These are phyloP conservation scores for Triticum urartu DNA, from an alignment of 176 grass and related monocot species.

Conservation along the genomic window DNA sequence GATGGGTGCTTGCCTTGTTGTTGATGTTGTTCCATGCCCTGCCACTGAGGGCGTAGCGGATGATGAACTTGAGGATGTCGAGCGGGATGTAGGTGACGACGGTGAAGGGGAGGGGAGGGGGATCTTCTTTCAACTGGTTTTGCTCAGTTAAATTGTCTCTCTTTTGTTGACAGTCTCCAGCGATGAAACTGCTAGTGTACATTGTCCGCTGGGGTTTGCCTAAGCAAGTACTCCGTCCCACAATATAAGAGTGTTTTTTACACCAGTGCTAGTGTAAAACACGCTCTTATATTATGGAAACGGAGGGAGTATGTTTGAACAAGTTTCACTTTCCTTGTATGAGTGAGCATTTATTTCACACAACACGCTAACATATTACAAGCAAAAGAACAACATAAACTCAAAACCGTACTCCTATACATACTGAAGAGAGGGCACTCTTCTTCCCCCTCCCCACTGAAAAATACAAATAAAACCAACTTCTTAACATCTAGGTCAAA, in stretches of 20 bases:
- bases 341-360: too few relatives aligned
- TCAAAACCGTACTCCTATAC: background rate
- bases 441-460: background rate
- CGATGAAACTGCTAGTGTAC: too few relatives aligned
- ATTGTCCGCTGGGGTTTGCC: too few relatives aligned
- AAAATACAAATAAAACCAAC: conserved; percentile 7
- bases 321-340: too few relatives aligned
- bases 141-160: too few relatives aligned
- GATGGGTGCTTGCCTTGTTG: conserved; percentile 53
- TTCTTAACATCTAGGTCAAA: background rate
- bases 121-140: too few relatives aligned
- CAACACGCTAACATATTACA: background rate
- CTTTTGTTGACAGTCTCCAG: too few relatives aligned
- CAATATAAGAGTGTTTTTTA: too few relatives aligned
- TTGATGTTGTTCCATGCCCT: conserved; percentile 82
- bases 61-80: conserved; percentile 93
- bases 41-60: conserved; percentile 80
- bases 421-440: background rate
- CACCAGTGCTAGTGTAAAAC: too few relatives aligned
- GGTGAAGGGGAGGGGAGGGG: conserved; percentile 39
- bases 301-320: too few relatives aligned
- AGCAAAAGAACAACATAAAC: background rate
- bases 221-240: too few relatives aligned
- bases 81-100: conserved; percentile 89
- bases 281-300: too few relatives aligned